These are phyloP conservation scores for Phaeophleospora eucalypticola DNA, from an alignment of 2,329 filamentous ascomycete species.

Conservation along the genomic window DNA sequence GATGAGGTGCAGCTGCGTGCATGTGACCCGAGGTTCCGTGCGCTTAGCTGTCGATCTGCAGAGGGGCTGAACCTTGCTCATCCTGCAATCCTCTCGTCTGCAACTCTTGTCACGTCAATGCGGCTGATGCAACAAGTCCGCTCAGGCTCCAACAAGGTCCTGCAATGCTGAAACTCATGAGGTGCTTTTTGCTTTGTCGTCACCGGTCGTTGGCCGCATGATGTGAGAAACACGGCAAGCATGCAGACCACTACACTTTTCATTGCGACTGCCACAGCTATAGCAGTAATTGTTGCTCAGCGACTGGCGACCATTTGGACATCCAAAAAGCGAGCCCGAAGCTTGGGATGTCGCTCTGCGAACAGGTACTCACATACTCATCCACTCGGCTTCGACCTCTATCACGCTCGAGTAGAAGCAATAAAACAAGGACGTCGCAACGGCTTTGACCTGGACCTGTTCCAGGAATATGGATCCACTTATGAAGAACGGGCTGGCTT, in stretches of 20 bases:
- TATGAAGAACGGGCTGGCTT: conserved; percentile 2
- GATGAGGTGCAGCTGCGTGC: no score
- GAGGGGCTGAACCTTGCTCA: no score
- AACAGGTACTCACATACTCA: conserved; percentile 4
- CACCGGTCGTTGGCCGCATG: no score
- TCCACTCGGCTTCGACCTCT: conserved; percentile 4
- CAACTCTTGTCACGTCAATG: no score
- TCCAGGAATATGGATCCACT: conserved; percentile 2
- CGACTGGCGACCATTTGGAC: not conserved
- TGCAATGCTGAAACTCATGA: no score
- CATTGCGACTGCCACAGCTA: not conserved
- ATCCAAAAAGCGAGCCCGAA: not conserved
- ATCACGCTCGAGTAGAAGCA: not conserved
- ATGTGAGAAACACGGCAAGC: not conserved
- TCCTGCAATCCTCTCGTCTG: no score
- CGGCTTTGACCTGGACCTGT: conserved; percentile 2
- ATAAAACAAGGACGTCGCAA: conserved; percentile 2
- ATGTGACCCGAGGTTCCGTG: no score
- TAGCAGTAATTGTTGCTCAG: not conserved
- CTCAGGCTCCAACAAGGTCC: no score
- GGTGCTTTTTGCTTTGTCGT: no score
- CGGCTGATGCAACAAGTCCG: no score
- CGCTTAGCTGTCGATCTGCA: no score
- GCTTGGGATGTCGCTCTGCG: not conserved
- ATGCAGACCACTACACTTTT: not conserved